A percentile compares a stretch with the other conserved stretches of the same genome.
phyloP scores from a whole-genome alignment of 306 rosid species.

The Lathyrus tuberosus region DNA sequence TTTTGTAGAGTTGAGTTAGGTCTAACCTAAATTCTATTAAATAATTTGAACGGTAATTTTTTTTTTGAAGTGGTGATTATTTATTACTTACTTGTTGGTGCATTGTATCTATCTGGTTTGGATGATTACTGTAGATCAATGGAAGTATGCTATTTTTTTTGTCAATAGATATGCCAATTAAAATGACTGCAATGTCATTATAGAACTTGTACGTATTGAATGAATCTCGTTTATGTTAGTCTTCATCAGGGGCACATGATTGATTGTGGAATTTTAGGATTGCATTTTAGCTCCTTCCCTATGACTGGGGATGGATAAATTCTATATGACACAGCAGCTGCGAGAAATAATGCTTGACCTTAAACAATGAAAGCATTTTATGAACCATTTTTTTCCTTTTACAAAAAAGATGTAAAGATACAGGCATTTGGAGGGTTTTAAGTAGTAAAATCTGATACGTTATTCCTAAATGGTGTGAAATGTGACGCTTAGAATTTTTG shows the following conservation, averaged over 20 bases:
- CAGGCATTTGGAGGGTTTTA: slow-evolving; percentile 6
- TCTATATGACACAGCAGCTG: background rate
- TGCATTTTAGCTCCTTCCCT: slow-evolving; percentile 11
- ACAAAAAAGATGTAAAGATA: background rate
- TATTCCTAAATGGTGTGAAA: slow-evolving; percentile 3
- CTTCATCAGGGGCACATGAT: slow-evolving; percentile 2
- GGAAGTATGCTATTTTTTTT: background rate
- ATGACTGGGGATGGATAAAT: slow-evolving; percentile 8
- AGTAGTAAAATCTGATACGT: slow-evolving; percentile 22
- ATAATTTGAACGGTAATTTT: background rate
- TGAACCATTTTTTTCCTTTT: background rate
- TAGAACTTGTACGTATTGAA: background rate
- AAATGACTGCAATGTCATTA: slow-evolving; percentile 17
- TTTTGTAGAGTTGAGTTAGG: background rate
- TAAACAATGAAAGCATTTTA: slow-evolving; percentile 28
- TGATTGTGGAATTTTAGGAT: background rate
- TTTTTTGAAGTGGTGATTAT: background rate
- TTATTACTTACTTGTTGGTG: slow-evolving; percentile 9
- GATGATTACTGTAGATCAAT: background rate
- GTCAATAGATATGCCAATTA: slow-evolving; percentile 14
- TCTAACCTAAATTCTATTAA: background rate
- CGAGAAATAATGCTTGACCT: slow-evolving; percentile 9
- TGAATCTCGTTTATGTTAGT: slow-evolving; percentile 10
- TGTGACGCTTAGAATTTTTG: slow-evolving; percentile 20
- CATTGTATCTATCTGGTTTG: background rate